These are phyloP conservation scores for Psophocarpus tetragonolobus DNA, from an alignment of 306 rosid species.

Conservation along the genomic window DNA sequence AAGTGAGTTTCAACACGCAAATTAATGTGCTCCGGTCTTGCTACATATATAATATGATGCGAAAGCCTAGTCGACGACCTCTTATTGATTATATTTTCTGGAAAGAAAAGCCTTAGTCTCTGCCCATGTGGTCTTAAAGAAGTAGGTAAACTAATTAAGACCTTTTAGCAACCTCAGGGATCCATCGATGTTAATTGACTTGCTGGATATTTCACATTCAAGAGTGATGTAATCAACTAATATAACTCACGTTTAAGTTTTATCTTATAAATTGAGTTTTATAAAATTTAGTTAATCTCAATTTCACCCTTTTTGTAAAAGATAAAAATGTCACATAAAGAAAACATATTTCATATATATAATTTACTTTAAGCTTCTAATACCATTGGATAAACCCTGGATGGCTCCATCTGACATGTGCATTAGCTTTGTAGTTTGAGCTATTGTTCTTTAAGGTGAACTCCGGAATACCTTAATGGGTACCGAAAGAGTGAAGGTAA, in stretches of 20 bases:
- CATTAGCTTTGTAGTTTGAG: not conserved
- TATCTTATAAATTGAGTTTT: too few relatives aligned
- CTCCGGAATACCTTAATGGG: not conserved
- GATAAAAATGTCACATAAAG: too few relatives aligned
- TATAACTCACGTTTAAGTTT: too few relatives aligned
- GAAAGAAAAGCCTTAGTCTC: not conserved
- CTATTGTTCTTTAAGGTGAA: not conserved
- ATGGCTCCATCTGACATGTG: too few relatives aligned
- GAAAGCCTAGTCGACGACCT: not conserved
- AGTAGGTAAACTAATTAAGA: conserved; percentile 23
- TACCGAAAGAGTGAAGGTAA: not conserved
- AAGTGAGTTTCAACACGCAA: conserved; percentile 1
- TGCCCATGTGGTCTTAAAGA: conserved; percentile 20
- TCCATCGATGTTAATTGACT: not conserved
- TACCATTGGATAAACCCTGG: too few relatives aligned
- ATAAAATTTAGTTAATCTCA: too few relatives aligned
- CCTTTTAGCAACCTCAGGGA: conserved; percentile 22
- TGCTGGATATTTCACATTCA: too few relatives aligned
- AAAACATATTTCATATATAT: too few relatives aligned
- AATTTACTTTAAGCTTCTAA: too few relatives aligned
- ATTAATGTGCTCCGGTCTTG: not conserved
- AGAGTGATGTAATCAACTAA: too few relatives aligned
- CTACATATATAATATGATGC: not conserved
- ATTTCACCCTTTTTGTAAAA: too few relatives aligned
- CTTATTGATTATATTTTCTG: not conserved